Conservation (phyloP, 148 eudicot genomes). For the Rhododendron ferrugineum region DNA sequence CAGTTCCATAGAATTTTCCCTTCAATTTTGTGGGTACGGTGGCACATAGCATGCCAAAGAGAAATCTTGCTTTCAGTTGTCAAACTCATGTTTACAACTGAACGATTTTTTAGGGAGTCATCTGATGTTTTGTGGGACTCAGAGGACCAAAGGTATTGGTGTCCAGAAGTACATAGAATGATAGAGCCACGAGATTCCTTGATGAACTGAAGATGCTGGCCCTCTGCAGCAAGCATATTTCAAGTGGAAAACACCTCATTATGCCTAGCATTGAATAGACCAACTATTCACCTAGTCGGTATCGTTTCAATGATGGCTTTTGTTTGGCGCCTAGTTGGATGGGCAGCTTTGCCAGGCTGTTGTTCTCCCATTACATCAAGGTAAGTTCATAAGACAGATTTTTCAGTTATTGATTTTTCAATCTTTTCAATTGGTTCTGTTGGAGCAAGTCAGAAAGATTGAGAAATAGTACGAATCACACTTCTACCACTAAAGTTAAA, state of each 20-base stretch:
- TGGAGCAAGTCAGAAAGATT: not conserved
- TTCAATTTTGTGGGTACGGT: too few species aligned
- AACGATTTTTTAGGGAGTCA: not conserved
- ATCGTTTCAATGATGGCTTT: not conserved
- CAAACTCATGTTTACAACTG: not conserved
- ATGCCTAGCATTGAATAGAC: not conserved
- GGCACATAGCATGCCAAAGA: not conserved
- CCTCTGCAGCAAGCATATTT: not conserved
- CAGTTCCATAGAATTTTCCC: too few species aligned
- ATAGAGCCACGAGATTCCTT: not conserved
- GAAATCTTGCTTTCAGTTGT: not conserved
- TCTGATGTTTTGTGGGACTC: not conserved
- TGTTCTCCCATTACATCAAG: not conserved
- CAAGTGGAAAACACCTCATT: not conserved
- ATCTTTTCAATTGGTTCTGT: not conserved
- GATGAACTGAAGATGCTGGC: not conserved
- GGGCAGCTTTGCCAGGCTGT: not conserved
- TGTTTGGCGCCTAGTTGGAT: not conserved
- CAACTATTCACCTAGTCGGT: not conserved
- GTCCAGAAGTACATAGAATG: not conserved
- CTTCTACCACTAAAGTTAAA: not conserved
- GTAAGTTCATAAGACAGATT: not conserved
- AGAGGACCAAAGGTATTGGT: conserved; percentile 2
- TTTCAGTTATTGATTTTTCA: not conserved
- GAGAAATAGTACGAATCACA: not conserved